Base-by-base conservation (phyloP, 352 stramenopile genomes). In the Phytophthora europaea region DNA sequence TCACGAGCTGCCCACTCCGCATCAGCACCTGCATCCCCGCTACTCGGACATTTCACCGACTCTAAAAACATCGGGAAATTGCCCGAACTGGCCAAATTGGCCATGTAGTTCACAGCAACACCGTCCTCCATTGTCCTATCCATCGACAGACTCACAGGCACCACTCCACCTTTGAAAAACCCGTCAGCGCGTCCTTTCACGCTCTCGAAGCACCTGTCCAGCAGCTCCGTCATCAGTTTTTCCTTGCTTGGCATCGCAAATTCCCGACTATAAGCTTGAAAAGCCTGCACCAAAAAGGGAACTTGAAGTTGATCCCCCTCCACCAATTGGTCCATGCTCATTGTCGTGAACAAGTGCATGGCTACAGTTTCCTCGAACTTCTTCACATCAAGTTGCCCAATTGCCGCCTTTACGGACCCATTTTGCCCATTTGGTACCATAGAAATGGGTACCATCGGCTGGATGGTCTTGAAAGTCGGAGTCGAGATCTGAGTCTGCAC, bases 271-370 rank as follows among this genome's bases (percentile, higher is more conserved):
- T 33, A 68, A 18, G 15, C 8, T 15, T 70, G 65, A 15, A 81
- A 40, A 31, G 61, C 40, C 55, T 68, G 65, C 13, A 53, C 7
- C 26, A 80, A 67, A n/a, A 50, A 70, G 1, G 75, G 38, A 38
- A 72, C 61, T 15, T 72, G 45, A 2, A 69, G 5, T 16, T 65
- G 52, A 0, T 61, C 67, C n/a, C 3, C 5, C 3, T 71, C 28
- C 8, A 72, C 36, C 0, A 84, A 70, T 7, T 60, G 33, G 15
- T 67, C 60, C 65, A 76, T 26, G 31, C 51, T 6, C 47, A 80
- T 45, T 2, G 67, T 78, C 52, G 66, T 75, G 52, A 84, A 74
- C 45, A 84, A 57, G 43, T 82, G 74, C 78, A 84, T 82, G 36
- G 74, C 71, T 28, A 82, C 61, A 38, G 64, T 67, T 67, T 82